Base-by-base conservation (phyloP, 1,284 basidiomycete genomes). In the Rhodotorula mucilaginosa region DNA sequence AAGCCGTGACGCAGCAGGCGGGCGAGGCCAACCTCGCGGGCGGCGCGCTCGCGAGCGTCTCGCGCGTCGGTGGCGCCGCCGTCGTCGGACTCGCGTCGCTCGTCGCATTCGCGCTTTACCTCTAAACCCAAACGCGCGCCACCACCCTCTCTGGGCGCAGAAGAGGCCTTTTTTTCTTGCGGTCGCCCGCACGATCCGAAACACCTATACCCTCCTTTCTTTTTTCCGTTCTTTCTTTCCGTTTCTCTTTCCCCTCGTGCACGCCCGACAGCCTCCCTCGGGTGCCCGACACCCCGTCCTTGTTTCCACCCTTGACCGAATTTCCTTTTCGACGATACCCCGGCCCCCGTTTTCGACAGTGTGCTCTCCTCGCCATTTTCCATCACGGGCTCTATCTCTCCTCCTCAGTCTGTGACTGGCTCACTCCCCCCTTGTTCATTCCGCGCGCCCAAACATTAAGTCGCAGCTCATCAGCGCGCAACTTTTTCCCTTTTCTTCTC, bases 1-100 rank as follows among this genome's bases (percentile, higher is more conserved):
- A 70, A 39, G 62, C 69, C 19, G 76, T 76, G 39, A 66, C 72
- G 56, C 59, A 69, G 39, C 69, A 74, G 59, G 75, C 76, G 4
- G 78, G 76, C 26, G 64, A 73, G 67, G 29, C 61, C 12, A 73
- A 68, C 49, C 39, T 75, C 16, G 67, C 69, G 3, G 69, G 72
- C 3, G 72, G 57, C 2, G 72, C 63, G 13, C 54, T 56, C 29
- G 23, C 54, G 54, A 29, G 54, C 29, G 54, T 56, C 13, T 26
- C n/a, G n/a, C 54, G 54, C 54, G 54, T 56, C 12, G 54, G 54
- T 3, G 54, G 13, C 3, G 54, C 54, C 2, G 16, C 54, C 54
- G n/a, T 31, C 26, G 54, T 56, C 54, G 54, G 54, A 26, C 29
- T 56, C 3, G 54, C 54, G n/a, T 56, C 54, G n/a, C 26, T 56